These are phyloP conservation scores for Clonostachys solani DNA, from an alignment of 2,329 filamentous ascomycete genomes.

Conservation along the genomic window DNA sequence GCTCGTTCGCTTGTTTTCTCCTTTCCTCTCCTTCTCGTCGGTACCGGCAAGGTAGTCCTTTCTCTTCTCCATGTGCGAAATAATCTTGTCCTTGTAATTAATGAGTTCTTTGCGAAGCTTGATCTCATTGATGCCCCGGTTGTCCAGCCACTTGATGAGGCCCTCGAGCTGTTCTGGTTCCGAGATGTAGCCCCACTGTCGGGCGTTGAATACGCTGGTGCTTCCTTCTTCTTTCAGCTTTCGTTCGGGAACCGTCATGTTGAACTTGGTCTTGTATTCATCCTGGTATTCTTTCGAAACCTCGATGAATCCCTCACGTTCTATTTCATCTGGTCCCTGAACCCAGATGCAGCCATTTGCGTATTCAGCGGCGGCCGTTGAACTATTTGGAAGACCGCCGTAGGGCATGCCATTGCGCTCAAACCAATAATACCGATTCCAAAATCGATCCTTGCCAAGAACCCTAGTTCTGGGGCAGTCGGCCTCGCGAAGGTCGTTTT, in stretches of 20 bases:
- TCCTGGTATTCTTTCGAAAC: conserved; percentile 65
- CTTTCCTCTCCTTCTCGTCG: conserved; percentile 25
- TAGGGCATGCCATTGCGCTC: conserved; percentile 98
- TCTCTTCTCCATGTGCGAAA: conserved; percentile 75
- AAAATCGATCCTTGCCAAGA: conserved; percentile 92
- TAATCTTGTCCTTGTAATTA: conserved; percentile 70
- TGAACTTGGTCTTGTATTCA: conserved; percentile 72
- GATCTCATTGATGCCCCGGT: conserved; percentile 78
- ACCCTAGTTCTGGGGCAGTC: conserved; percentile 88
- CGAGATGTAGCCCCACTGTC: conserved; percentile 89
- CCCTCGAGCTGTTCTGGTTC: conserved; percentile 73
- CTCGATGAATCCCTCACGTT: conserved; percentile 82
- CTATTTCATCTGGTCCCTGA: conserved; percentile 87
- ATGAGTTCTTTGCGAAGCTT: conserved; percentile 85
- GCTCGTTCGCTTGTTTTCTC: conserved; percentile 38
- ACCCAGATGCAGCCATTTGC: conserved; percentile 96
- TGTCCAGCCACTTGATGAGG: conserved; percentile 84
- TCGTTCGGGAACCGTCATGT: conserved; percentile 79
- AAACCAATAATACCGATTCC: conserved; percentile 99
- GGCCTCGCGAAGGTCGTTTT: conserved; percentile 90
- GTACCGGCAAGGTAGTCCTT: conserved; percentile 57
- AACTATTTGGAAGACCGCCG: conserved; percentile 80
- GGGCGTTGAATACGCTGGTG: conserved; percentile 71
- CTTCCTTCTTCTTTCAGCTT: conserved; percentile 81
- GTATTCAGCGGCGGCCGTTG: conserved; percentile 81